Percentiles rank a stretch among this genome's conserved stretches.
Conservation (phyloP, 306 rosid genomes). For the Castanea mollissima region DNA sequence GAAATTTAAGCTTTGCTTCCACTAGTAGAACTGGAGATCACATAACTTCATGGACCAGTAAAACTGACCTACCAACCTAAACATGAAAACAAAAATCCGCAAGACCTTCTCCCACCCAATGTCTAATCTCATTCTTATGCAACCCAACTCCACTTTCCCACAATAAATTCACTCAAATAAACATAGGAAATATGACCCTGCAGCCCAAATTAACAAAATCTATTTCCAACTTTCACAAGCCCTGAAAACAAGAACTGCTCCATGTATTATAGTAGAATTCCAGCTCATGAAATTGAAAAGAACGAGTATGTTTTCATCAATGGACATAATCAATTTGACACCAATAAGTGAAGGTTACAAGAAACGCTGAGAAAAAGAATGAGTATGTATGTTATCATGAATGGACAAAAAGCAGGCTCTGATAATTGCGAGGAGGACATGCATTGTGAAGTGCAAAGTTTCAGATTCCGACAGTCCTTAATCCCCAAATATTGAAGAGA, state of each 20-base stretch:
- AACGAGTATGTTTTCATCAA: too few relatives aligned
- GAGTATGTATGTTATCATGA: too few relatives aligned
- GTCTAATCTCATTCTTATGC: background rate
- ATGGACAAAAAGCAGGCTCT: too few relatives aligned
- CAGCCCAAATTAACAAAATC: background rate
- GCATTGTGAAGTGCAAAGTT: too few relatives aligned
- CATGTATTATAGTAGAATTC: background rate
- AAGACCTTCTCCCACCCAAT: background rate
- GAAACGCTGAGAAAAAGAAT: too few relatives aligned
- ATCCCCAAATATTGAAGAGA: too few relatives aligned
- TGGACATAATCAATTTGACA: too few relatives aligned
- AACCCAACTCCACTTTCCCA: background rate
- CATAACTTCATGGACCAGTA: background rate
- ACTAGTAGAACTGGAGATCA: background rate
- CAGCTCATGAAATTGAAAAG: background rate
- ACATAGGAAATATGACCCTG: background rate
- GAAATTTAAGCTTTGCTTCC: background rate
- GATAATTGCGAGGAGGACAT: too few relatives aligned
- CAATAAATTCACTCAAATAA: background rate
- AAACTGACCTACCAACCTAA: background rate
- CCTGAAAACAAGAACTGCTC: background rate
- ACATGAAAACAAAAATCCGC: background rate
- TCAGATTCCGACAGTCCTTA: too few relatives aligned
- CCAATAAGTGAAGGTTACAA: too few relatives aligned
- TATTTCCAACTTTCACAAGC: background rate